Evolutionary conservation across 805 yeast species (phyloP).

Genomic region (Cyberlindnera euphorbiiphila): DNA sequence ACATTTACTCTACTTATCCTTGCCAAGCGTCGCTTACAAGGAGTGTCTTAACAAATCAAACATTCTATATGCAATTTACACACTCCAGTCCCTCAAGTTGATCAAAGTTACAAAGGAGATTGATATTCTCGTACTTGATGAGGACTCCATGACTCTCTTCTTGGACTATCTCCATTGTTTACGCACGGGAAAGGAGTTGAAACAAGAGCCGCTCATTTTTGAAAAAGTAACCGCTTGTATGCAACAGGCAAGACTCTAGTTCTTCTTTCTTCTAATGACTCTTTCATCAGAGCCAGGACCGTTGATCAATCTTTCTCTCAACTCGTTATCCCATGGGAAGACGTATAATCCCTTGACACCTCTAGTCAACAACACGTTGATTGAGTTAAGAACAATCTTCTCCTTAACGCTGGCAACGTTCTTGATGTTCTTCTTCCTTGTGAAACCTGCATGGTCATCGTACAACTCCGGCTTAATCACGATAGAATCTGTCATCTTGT

Average conservation of each 20-base stretch:
- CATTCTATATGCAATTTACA: slow-evolving; percentile 21
- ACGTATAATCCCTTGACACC: slow-evolving; percentile 42
- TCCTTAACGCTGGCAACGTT: slow-evolving; percentile 35
- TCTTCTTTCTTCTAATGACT: slow-evolving; percentile 6
- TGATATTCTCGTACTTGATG: slow-evolving; percentile 18
- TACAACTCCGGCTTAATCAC: slow-evolving; percentile 34
- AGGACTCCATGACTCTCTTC: slow-evolving; percentile 7
- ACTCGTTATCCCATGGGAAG: slow-evolving; percentile 39
- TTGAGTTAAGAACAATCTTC: slow-evolving; percentile 40
- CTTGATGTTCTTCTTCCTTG: slow-evolving; percentile 37
- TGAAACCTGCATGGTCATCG: slow-evolving; percentile 45
- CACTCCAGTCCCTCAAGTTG: slow-evolving; percentile 19
- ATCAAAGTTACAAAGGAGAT: slow-evolving; percentile 12
- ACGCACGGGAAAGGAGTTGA: slow-evolving; percentile 6
- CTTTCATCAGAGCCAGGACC: slow-evolving; percentile 12
- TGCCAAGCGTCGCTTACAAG: slow-evolving; percentile 17
- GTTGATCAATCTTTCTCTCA: slow-evolving; percentile 32
- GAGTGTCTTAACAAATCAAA: slow-evolving; percentile 25
- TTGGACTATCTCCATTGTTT: slow-evolving; percentile 12
- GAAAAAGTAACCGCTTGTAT: slow-evolving; percentile 2
- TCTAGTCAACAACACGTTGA: slow-evolving; percentile 43
- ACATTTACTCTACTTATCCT: slow-evolving; percentile 20
- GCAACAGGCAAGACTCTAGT: background rate
- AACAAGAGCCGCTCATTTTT: slow-evolving; percentile 6
- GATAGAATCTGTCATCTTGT: slow-evolving; percentile 32